Evolutionary conservation across 345 rosid species (phyloP), one percentile per base, ranked within the genome.

Genomic region (Euphorbia pulcherrima): DNA sequence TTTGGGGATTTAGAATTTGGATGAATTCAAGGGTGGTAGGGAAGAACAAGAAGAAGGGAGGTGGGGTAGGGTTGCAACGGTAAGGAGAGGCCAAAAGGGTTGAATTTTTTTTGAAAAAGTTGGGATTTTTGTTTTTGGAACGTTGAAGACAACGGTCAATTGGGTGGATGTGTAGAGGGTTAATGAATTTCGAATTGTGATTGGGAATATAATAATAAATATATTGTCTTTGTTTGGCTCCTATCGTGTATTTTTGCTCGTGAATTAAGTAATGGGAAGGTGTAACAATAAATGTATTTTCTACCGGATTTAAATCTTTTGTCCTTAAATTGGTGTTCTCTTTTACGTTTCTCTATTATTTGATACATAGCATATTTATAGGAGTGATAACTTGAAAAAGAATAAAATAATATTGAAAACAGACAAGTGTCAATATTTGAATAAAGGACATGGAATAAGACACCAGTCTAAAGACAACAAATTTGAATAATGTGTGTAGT

Each of bases 131-230:
- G 30, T 59, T 26, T 30, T 59, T 59, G 71, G 77, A 84, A 77
- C 88, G 90, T 84, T 84, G 81, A 14, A 7, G 17, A 61, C 86
- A 86, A 86, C 90, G 90, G 88, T 76, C 86, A 69, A 39, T 2
- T 62, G 54, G 21, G 16, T 71, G 72, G 72, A 64, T 21, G 61
- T 48, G 71, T 76, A 76, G 1, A 7, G 7, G 62, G 75, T 26
- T 67, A 51, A 41, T 66, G 21, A 61, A n/a, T 70, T 73, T 66
- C 44, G 73, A 76, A 71, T 28, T 29, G 50, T 40, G 60, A 64
- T 20, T 11, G 8, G 28, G 14, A 37, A 39, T 18, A 17, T 18
- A 20, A 27, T 2, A 57, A 5, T 44, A 44, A 44, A 44, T 44
- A 12, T 44, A 44, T 44, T 44, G 16, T 44, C 18, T 3, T 6